Evolutionary conservation across 2,329 filamentous ascomycete genomes (phyloP).

Genomic region (Cryphonectria parasitica): DNA sequence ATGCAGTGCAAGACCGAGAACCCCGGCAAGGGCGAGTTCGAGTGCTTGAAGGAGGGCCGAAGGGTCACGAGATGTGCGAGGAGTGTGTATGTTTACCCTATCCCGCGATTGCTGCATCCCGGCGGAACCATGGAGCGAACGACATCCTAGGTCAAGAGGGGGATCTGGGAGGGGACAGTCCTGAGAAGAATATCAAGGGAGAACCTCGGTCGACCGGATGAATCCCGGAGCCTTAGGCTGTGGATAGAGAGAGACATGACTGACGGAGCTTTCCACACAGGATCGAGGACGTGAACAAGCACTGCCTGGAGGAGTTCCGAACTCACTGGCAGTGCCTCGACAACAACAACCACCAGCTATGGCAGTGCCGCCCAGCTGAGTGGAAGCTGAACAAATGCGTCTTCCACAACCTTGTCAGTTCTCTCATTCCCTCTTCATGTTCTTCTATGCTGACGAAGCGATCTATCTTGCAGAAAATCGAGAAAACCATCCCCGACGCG

Average conservation of each 20-base stretch:
- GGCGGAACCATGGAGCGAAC: neutral
- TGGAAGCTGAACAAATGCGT: slow-evolving; percentile 94
- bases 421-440: neutral
- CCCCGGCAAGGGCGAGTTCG: slow-evolving; percentile 85
- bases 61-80: slow-evolving; percentile 95
- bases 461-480: slow-evolving; percentile 63
- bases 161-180: neutral
- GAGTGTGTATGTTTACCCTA: slow-evolving; percentile 76
- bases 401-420: slow-evolving; percentile 87
- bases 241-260: neutral
- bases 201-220: neutral
- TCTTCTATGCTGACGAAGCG: neutral
- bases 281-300: slow-evolving; percentile 92
- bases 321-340: slow-evolving; percentile 95
- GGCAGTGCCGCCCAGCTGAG: slow-evolving; percentile 89
- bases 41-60: slow-evolving; percentile 94
- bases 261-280: slow-evolving; percentile 49
- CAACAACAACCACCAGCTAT: slow-evolving; percentile 96
- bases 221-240: neutral
- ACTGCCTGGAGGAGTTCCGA: slow-evolving; percentile 89
- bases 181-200: slow-evolving; percentile 3
- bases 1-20: slow-evolving; percentile 99
- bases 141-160: neutral
- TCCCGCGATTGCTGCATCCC: neutral
- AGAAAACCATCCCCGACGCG: slow-evolving; percentile 78